These are phyloP conservation scores for Cryphonectria radicalis DNA, from an alignment of 2,329 filamentous ascomycete species.

Conservation along the genomic window DNA sequence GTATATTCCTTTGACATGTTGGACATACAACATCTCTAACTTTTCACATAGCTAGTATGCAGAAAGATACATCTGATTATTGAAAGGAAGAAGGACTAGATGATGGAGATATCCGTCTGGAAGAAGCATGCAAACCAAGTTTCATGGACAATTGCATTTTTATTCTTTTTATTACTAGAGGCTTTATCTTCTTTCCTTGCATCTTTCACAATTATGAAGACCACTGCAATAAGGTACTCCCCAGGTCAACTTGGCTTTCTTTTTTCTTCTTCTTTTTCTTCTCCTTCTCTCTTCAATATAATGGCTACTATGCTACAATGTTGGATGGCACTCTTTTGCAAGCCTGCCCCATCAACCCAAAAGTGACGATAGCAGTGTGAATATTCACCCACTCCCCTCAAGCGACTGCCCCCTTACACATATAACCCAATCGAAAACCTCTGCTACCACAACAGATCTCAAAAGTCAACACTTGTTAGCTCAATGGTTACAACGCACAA, in stretches of 20 bases:
- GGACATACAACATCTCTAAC: not conserved
- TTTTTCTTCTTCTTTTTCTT: too few relatives aligned
- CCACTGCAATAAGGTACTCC: too few relatives aligned
- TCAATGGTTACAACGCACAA: not conserved
- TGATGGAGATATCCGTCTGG: not conserved
- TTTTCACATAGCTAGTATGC: not conserved
- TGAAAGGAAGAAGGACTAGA: not conserved
- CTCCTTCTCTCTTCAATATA: too few relatives aligned
- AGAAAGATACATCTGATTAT: not conserved
- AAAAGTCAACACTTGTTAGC: not conserved
- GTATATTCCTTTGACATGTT: not conserved
- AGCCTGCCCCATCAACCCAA: not conserved
- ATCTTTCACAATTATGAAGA: too few relatives aligned
- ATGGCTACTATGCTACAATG: too few relatives aligned
- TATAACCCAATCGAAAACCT: not conserved
- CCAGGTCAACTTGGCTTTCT: too few relatives aligned
- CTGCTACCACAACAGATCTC: not conserved
- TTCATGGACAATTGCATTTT: not conserved
- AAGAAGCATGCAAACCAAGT: not conserved
- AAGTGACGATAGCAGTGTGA: not conserved
- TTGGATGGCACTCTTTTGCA: too few relatives aligned
- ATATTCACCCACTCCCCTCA: not conserved
- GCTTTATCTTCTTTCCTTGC: too few relatives aligned
- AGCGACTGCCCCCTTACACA: not conserved
- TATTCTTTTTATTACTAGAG: too few relatives aligned